These are phyloP conservation scores for Ustilago trichophora DNA, from an alignment of 1,284 basidiomycete genomes.

Conservation along the genomic window DNA sequence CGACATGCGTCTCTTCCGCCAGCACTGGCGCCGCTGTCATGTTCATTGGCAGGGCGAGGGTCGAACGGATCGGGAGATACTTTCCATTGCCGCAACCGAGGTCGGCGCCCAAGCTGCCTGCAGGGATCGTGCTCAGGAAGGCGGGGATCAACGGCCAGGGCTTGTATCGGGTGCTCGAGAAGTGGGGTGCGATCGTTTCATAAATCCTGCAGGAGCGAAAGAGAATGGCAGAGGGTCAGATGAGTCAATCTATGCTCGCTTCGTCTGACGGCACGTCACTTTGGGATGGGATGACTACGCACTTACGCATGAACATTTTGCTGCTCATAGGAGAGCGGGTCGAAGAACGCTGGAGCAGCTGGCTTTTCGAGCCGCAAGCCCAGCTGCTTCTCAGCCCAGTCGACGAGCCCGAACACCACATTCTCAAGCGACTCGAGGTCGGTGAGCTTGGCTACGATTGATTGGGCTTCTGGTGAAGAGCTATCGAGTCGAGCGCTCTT, in stretches of 20 bases:
- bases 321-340: conserved; percentile 58
- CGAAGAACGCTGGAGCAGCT: conserved; percentile 1
- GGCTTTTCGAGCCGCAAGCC: conserved; percentile 16
- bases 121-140: conserved; percentile 79
- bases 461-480: conserved; percentile 14
- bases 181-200: conserved; percentile 88
- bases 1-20: no score
- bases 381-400: conserved; percentile 32
- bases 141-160: conserved; percentile 92
- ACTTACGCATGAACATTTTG: conserved; percentile 65
- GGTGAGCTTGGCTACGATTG: conserved; percentile 12
- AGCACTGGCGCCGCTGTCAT: neutral
- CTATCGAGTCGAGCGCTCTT: conserved; percentile 17
- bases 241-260: no score
- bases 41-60: conserved; percentile 11
- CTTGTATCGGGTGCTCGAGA: conserved; percentile 94
- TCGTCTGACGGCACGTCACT: neutral
- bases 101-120: conserved; percentile 87
- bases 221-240: no score
- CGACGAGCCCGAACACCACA: conserved; percentile 16
- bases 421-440: conserved; percentile 33
- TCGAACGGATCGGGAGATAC: conserved; percentile 73
- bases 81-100: conserved; percentile 98
- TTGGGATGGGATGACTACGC: conserved; percentile 8
- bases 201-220: conserved; percentile 76